Base-by-base conservation (phyloP, 2,329 filamentous ascomycete species). In the Penicillium concentricum region DNA sequence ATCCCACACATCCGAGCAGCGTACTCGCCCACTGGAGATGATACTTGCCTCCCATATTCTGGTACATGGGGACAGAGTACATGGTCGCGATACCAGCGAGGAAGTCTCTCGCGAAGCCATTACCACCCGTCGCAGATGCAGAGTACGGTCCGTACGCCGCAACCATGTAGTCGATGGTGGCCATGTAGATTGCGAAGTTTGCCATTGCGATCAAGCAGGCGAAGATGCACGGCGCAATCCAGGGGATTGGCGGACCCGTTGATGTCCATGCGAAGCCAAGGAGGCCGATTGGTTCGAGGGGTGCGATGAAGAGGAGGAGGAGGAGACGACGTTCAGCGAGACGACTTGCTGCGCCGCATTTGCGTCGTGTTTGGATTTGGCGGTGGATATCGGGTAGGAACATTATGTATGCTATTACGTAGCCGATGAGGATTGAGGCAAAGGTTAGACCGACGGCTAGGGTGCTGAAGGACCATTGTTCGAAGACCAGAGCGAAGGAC, bases 91-190 rank as follows among this genome's bases (percentile, higher is more conserved):
- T 79, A 72, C 89, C 88, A 2, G 88, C 89, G 0, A 91, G 76
- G 72, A 91, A 86, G 67, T 91, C 88, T 62, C 89, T 82, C 3
- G 87, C 82, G 75, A 88, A 90, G 2, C 88, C 89, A 61, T 91
- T 91, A 20, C 88, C 88, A 39, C 88, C 89, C 0, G 88, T 91
- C 0, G 89, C 89, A 0, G 87, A 90, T 1, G 88, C 88, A 2
- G 87, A 84, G 69, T 90, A 91, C 0, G 84, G 84, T 0, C 88
- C 89, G 65, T 91, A 90, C 0, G 87, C 86, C 56, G 85, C 87
- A 35, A 90, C 84, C 83, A 90, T 90, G 75, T 91, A 91, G 72
- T 91, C 87, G 61, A 90, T 88, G 1, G 87, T 89, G 1, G 87
- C 86, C 84, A 89, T 89, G 75, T 90, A 90, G 56, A 90, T 89